A percentile compares a stretch with the other conserved stretches of the same genome.
Evolutionary conservation across 1,284 basidiomycete species (phyloP).

Genomic region (Sporisorium reilianum): DNA sequence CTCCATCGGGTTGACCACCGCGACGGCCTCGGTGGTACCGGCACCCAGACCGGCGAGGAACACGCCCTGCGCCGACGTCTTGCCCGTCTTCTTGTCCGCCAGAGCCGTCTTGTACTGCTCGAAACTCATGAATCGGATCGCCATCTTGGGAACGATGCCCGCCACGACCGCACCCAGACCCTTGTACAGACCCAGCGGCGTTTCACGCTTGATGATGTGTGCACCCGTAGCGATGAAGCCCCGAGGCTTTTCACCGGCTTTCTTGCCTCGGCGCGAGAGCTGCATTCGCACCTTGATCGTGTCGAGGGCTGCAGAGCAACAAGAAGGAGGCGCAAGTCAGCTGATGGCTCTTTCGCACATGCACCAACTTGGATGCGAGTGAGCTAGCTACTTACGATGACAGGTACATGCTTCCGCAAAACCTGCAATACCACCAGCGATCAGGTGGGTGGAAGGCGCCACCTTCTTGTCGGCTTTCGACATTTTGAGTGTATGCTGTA

Average conservation of each 20-base stretch:
- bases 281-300: slow-evolving; percentile 99
- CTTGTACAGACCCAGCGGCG: slow-evolving; percentile 95
- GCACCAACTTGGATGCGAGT: neutral
- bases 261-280: slow-evolving; percentile 72
- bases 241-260: slow-evolving; percentile 75
- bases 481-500: slow-evolving; percentile 21
- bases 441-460: slow-evolving; percentile 67
- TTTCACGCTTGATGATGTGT: slow-evolving; percentile 90
- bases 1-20: slow-evolving; percentile 98
- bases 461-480: slow-evolving; percentile 56
- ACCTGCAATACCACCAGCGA: slow-evolving; percentile 69
- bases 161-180: slow-evolving; percentile 97
- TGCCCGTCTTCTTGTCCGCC: slow-evolving; percentile 80
- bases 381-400: slow-evolving; percentile 64
- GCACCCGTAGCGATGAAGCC: slow-evolving; percentile 93
- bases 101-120: slow-evolving; percentile 91
- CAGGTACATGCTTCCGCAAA: slow-evolving; percentile 69
- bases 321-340: slow-evolving; percentile 4
- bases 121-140: slow-evolving; percentile 97
- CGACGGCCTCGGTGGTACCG: slow-evolving; percentile 86
- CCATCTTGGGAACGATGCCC: slow-evolving; percentile 97
- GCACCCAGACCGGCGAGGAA: slow-evolving; percentile 92
- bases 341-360: neutral
- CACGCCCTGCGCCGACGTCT: slow-evolving; percentile 79
- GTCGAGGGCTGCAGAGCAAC: slow-evolving; percentile 74